Conservation (phyloP, 2,329 filamentous ascomycete genomes). For the Beauveria australis region DNA sequence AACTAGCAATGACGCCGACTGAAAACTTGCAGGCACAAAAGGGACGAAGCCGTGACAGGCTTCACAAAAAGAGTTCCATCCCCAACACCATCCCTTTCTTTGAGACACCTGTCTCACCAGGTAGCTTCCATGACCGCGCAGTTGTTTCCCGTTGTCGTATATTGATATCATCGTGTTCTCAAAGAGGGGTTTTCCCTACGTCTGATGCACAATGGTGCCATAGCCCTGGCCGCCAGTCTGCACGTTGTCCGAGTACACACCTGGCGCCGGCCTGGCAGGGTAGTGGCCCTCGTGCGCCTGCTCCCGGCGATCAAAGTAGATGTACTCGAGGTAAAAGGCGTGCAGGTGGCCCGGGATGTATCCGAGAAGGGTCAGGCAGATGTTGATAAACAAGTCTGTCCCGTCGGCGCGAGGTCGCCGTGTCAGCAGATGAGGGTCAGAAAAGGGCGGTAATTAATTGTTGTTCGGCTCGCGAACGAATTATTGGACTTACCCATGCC, state of each 20-base stretch:
- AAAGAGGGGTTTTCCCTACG: neutral
- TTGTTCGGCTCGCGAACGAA: neutral
- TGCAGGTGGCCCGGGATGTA: conserved; percentile 72
- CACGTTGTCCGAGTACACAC: conserved; percentile 65
- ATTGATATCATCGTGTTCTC: no score
- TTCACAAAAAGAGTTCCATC: neutral
- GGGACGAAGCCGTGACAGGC: neutral
- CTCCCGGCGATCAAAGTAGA: conserved; percentile 70
- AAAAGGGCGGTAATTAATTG: neutral
- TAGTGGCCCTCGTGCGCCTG: conserved; percentile 50
- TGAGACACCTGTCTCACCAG: no score
- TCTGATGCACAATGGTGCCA: conserved; percentile 36
- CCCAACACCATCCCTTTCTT: neutral
- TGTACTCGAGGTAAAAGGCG: conserved; percentile 74
- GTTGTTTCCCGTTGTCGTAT: no score
- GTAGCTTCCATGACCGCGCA: no score
- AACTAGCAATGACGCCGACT: neutral
- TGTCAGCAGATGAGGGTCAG: neutral
- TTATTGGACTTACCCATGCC: conserved; percentile 38
- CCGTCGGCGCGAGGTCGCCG: neutral
- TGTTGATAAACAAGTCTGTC: conserved; percentile 57
- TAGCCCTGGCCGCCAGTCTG: conserved; percentile 64
- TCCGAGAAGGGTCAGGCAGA: conserved; percentile 58
- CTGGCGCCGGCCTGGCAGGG: conserved; percentile 49
- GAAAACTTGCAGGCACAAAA: neutral